Evolutionary conservation across 352 stramenopile genomes (phyloP).

Genomic region (Saprolegnia diclina): DNA sequence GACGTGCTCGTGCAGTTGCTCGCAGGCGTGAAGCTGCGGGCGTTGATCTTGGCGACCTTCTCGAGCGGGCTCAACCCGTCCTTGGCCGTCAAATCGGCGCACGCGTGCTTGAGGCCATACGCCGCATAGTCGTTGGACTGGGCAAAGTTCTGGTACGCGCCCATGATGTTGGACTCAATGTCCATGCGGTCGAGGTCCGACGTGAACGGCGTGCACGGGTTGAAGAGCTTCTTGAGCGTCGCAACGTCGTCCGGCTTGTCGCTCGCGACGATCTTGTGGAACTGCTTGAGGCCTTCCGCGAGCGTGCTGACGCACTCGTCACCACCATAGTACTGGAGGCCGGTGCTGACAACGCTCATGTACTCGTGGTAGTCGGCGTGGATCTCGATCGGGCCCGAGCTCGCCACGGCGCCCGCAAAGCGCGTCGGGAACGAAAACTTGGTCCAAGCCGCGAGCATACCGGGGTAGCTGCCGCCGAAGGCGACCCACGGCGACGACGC

Average conservation of each 20-base stretch:
- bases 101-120: slow-evolving; percentile 5
- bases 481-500: slow-evolving; percentile 49
- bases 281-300: slow-evolving; percentile 41
- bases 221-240: slow-evolving; percentile 21
- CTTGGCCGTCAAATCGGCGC: neutral
- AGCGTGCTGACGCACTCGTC: slow-evolving; percentile 56
- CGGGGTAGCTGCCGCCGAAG: slow-evolving; percentile 81
- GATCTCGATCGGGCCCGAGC: slow-evolving; percentile 68
- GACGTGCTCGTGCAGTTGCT: slow-evolving; percentile 66
- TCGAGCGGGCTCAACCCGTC: slow-evolving; percentile 6
- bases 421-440: slow-evolving; percentile 23
- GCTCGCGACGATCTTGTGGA: slow-evolving; percentile 18
- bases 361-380: slow-evolving; percentile 63
- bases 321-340: slow-evolving; percentile 62
- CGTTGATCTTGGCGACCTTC: slow-evolving; percentile 19
- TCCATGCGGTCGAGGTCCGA: slow-evolving; percentile 18
- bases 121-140: slow-evolving; percentile 17
- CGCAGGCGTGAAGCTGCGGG: neutral
- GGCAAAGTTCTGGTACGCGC: slow-evolving; percentile 7
- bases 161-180: slow-evolving; percentile 12
- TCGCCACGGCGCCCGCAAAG: slow-evolving; percentile 25
- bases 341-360: slow-evolving; percentile 65
- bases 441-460: slow-evolving; percentile 76
- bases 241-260: slow-evolving; percentile 20
- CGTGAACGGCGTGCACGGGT: slow-evolving; percentile 13